Conservation (phyloP, 2,329 filamentous ascomycete genomes). For the Colletotrichum sp. region DNA sequence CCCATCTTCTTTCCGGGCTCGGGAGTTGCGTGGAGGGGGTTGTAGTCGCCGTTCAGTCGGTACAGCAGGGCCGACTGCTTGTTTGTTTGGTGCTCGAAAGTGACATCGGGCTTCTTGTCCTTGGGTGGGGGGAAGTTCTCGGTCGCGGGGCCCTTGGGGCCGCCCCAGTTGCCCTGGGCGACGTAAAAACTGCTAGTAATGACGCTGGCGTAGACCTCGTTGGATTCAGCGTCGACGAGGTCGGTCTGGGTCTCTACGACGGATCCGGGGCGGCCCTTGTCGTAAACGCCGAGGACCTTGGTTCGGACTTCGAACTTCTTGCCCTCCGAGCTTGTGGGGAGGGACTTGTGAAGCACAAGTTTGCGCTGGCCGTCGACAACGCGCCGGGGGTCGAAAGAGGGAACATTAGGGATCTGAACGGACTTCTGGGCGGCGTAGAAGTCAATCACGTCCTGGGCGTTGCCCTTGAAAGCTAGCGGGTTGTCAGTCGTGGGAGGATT, state of each 20-base stretch:
- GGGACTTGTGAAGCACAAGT: conserved; percentile 76
- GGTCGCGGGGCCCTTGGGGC: conserved; percentile 85
- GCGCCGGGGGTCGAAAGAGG: conserved; percentile 75
- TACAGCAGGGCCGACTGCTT: conserved; percentile 78
- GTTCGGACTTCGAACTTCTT: conserved; percentile 76
- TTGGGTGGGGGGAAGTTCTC: conserved; percentile 80
- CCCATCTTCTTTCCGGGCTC: conserved; percentile 89
- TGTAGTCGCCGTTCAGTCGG: conserved; percentile 91
- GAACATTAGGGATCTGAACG: conserved; percentile 75
- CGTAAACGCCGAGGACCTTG: conserved; percentile 85
- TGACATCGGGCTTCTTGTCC: conserved; percentile 72
- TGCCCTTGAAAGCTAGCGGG: conserved; percentile 73
- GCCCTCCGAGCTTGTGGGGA: conserved; percentile 75
- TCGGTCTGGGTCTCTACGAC: conserved; percentile 82
- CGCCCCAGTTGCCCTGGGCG: conserved; percentile 82
- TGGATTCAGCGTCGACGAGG: conserved; percentile 72
- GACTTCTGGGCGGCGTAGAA: conserved; percentile 77
- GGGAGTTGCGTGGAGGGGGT: conserved; percentile 87
- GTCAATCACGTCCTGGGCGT: conserved; percentile 78
- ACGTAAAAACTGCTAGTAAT: conserved; percentile 80
- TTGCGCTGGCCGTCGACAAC: conserved; percentile 86
- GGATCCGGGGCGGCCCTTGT: conserved; percentile 84
- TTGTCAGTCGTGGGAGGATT: background rate
- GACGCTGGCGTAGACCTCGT: conserved; percentile 74
- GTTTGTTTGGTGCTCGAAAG: conserved; percentile 73